phyloP scores from a whole-genome alignment of 2,329 filamentous ascomycete species.

The Arthrobotrys iridis region DNA sequence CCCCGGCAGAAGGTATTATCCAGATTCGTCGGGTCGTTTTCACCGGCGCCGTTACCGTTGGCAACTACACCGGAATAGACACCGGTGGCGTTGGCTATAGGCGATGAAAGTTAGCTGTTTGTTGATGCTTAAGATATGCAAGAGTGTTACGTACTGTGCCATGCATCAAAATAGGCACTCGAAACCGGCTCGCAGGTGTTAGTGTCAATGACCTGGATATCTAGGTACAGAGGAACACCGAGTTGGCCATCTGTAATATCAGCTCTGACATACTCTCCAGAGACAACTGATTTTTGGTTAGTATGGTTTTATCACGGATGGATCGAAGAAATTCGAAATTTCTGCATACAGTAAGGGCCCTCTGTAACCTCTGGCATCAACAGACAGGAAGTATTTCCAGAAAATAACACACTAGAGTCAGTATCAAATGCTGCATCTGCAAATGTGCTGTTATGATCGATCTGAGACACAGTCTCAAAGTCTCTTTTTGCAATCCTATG shows the following conservation, averaged over 20 bases:
- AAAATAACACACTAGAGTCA: constrained; percentile 61
- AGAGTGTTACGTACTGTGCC: constrained; percentile 63
- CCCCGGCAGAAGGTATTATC: constrained; percentile 63
- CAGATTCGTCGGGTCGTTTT: constrained; percentile 55
- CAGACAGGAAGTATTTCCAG: constrained; percentile 62
- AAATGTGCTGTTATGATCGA: constrained; percentile 60
- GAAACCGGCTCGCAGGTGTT: constrained; percentile 67
- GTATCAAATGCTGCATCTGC: constrained; percentile 42
- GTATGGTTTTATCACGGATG: constrained; percentile 59
- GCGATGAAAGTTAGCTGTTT: constrained; percentile 28
- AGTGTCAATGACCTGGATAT: constrained; percentile 68
- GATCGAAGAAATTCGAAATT: background rate
- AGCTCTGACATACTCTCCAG: constrained; percentile 66
- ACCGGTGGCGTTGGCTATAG: constrained; percentile 63
- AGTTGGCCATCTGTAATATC: constrained; percentile 65
- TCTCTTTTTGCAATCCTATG: constrained; percentile 38
- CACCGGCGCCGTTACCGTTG: constrained; percentile 63
- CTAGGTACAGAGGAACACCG: constrained; percentile 66
- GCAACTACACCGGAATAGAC: constrained; percentile 65
- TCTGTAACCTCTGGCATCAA: constrained; percentile 61
- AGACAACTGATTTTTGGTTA: constrained; percentile 51
- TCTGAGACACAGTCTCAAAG: constrained; percentile 55
- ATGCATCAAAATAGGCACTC: constrained; percentile 67
- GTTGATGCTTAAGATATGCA: background rate
- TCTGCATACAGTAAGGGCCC: constrained; percentile 63